phyloP scores from a whole-genome alignment of 768 basidiomycete species.

The Mycena alexandri region DNA sequence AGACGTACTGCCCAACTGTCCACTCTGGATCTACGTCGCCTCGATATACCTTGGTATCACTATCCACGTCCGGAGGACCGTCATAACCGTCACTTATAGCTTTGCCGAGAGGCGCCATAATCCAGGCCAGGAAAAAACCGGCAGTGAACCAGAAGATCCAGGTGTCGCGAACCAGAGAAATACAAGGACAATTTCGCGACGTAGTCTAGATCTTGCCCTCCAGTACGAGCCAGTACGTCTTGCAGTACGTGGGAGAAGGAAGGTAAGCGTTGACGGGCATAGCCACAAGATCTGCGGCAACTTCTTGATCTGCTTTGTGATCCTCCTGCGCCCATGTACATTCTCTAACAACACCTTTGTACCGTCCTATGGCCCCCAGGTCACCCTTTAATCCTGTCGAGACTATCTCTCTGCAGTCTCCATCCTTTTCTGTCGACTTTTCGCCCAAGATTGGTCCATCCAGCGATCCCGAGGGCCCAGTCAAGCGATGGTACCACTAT shows the following conservation, averaged over 20 bases:
- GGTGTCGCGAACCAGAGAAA: not conserved
- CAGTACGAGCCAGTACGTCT: too few relatives aligned
- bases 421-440: constrained; percentile 31
- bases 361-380: constrained; percentile 24
- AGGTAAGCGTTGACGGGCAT: not conserved
- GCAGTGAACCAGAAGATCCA: not conserved
- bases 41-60: constrained; percentile 41
- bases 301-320: constrained; percentile 1
- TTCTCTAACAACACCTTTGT: constrained; percentile 12
- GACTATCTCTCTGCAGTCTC: constrained; percentile 30
- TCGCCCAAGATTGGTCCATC: constrained; percentile 36
- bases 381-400: constrained; percentile 36
- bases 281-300: not conserved
- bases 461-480: constrained; percentile 48
- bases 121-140: not conserved
- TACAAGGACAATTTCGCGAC: too few relatives aligned
- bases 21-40: constrained; percentile 62
- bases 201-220: too few relatives aligned
- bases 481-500: constrained; percentile 69
- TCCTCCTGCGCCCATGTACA: constrained; percentile 14
- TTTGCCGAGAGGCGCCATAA: constrained; percentile 55
- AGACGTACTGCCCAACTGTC: constrained; percentile 59
- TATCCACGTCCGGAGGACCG: constrained; percentile 4
- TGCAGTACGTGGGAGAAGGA: too few relatives aligned
- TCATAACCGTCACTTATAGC: constrained; percentile 46